Conservation (phyloP, 129 eudicot species). For the Cynara cardunculus region DNA sequence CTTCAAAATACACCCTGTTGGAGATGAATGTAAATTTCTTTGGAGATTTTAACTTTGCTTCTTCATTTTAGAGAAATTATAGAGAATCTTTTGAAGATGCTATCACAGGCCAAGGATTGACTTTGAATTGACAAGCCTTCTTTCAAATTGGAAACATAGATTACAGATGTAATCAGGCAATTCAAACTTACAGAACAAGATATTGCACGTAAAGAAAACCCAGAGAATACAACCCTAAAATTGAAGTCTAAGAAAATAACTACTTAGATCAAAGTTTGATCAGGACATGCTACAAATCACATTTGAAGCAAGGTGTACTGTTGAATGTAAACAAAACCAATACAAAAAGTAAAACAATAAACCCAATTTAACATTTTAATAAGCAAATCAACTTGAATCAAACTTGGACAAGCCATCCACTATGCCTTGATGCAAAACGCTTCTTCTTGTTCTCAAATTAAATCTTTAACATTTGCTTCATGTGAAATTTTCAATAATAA, state of each 20-base stretch:
- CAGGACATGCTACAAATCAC: not conserved
- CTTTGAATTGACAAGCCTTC: not conserved
- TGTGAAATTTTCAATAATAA: not conserved
- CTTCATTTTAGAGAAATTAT: no score
- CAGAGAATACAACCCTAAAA: not conserved
- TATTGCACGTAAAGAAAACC: not conserved
- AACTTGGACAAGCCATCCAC: not conserved
- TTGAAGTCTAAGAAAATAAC: not conserved
- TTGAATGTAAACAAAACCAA: constrained; percentile 5
- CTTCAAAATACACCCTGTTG: no score
- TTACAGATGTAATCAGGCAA: not conserved
- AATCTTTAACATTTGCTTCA: not conserved
- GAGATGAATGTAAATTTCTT: no score
- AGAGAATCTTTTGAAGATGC: no score
- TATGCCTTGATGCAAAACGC: not conserved
- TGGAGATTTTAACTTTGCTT: no score
- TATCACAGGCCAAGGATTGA: no score
- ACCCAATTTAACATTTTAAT: not conserved
- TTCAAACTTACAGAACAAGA: not conserved
- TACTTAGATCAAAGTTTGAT: not conserved
- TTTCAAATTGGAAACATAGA: not conserved
- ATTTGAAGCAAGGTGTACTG: not conserved
- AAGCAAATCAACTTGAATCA: not conserved
- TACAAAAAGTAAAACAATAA: not conserved
- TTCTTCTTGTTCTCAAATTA: not conserved